These are phyloP conservation scores for Talaromyces borbonicus DNA, from an alignment of 495 filamentous ascomycete genomes.

Conservation along the genomic window DNA sequence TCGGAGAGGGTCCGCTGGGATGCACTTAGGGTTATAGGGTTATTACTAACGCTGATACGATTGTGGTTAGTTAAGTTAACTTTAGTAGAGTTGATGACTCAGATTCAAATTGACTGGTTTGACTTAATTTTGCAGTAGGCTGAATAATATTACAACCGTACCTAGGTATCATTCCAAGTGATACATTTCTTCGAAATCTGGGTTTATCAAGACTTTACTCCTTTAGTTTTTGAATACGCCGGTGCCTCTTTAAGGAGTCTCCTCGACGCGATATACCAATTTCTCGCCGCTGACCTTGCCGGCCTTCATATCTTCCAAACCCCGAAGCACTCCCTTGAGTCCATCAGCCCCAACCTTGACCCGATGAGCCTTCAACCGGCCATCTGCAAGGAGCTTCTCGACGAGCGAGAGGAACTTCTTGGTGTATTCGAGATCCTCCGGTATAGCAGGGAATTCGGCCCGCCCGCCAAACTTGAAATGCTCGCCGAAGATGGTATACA, in stretches of 20 bases:
- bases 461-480: slow-evolving; percentile 1
- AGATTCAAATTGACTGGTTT: no score
- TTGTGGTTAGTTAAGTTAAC: no score
- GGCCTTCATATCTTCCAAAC: not conserved
- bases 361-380: not conserved
- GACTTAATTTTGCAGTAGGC: no score
- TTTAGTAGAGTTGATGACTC: no score
- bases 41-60: no score
- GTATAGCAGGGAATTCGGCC: not conserved
- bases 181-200: no score
- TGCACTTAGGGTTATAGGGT: no score
- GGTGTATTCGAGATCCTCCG: not conserved
- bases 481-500: not conserved
- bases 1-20: no score
- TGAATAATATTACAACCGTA: no score
- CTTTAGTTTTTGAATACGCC: no score
- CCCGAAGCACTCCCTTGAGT: not conserved
- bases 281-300: slow-evolving; percentile 4
- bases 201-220: no score
- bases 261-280: slow-evolving; percentile 1
- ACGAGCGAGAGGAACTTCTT: not conserved
- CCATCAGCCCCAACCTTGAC: not conserved
- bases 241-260: not conserved
- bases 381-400: not conserved
- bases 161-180: no score